phyloP scores from a whole-genome alignment of 805 yeast genomes.

The Saccharomycopsis fibuligera region DNA sequence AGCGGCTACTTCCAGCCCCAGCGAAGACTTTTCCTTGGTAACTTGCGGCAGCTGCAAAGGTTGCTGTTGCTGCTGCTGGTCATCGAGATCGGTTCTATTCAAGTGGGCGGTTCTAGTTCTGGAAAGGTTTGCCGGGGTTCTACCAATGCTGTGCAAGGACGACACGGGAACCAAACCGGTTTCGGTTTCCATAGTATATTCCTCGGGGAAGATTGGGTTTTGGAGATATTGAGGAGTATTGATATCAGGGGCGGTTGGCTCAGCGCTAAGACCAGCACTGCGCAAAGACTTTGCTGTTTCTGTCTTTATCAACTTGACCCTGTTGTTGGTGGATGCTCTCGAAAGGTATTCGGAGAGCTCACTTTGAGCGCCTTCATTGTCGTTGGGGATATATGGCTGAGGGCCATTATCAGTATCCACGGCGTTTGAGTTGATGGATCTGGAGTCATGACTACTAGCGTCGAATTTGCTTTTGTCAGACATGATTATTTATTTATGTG shows the following conservation, averaged over 20 bases:
- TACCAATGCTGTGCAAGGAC: conserved; percentile 63
- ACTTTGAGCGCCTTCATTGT: conserved; percentile 41
- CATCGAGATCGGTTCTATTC: conserved; percentile 24
- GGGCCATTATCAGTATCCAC: conserved; percentile 23
- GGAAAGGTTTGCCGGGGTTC: conserved; percentile 35
- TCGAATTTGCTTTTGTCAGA: conserved; percentile 3
- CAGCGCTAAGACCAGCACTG: conserved; percentile 53
- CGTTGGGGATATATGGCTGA: conserved; percentile 36
- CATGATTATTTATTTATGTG: too few species aligned
- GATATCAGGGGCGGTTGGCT: conserved; percentile 48
- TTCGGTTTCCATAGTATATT: conserved; percentile 78
- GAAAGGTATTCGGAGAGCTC: conserved; percentile 31
- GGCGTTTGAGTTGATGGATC: background rate
- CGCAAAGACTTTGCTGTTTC: conserved; percentile 70
- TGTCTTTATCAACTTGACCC: conserved; percentile 42
- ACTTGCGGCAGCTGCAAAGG: conserved; percentile 25
- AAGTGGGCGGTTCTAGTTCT: conserved; percentile 34
- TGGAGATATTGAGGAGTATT: conserved; percentile 51
- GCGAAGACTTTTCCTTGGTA: conserved; percentile 4
- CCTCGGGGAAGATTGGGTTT: conserved; percentile 85
- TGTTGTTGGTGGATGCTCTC: conserved; percentile 22
- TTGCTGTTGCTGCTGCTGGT: conserved; percentile 21
- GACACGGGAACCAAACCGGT: conserved; percentile 83
- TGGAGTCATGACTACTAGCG: background rate
- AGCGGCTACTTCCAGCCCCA: conserved; percentile 25